These are phyloP conservation scores for Termitomyces sp. DNA, from an alignment of 768 basidiomycete genomes.

Conservation along the genomic window DNA sequence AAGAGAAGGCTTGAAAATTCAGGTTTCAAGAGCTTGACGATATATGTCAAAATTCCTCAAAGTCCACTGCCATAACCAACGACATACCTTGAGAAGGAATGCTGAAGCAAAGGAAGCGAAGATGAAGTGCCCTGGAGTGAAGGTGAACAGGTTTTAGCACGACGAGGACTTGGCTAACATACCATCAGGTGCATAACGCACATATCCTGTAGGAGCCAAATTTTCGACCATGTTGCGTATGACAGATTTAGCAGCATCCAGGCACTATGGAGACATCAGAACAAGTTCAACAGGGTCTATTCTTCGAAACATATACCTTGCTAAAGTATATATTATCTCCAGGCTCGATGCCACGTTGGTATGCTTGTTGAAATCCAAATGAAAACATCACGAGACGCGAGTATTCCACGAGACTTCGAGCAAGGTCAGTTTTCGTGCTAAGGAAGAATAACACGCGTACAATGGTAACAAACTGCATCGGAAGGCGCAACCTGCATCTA, in stretches of 20 bases:
- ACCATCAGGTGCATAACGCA: slow-evolving; percentile 80
- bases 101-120: slow-evolving; percentile 81
- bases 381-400: slow-evolving; percentile 83
- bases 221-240: slow-evolving; percentile 60
- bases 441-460: slow-evolving; percentile 34
- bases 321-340: slow-evolving; percentile 64
- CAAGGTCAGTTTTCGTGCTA: slow-evolving; percentile 4
- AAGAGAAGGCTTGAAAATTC: slow-evolving; percentile 63
- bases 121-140: slow-evolving; percentile 57
- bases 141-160: neutral
- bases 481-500: slow-evolving; percentile 57
- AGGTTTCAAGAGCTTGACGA: slow-evolving; percentile 58
- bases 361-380: slow-evolving; percentile 82
- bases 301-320: slow-evolving; percentile 38
- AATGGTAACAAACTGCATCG: slow-evolving; percentile 68
- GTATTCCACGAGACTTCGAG: slow-evolving; percentile 61
- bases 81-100: slow-evolving; percentile 69
- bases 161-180: slow-evolving; percentile 14
- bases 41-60: neutral
- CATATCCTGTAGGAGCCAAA: slow-evolving; percentile 66
- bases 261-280: slow-evolving; percentile 39
- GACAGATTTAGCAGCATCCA: slow-evolving; percentile 65
- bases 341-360: slow-evolving; percentile 58
- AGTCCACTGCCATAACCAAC: neutral
- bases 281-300: neutral